Percentiles rank a stretch among this genome's conserved stretches.
phyloP scores from a whole-genome alignment of 2,329 filamentous ascomycete species.

The Trichoderma atrobrunneum region DNA sequence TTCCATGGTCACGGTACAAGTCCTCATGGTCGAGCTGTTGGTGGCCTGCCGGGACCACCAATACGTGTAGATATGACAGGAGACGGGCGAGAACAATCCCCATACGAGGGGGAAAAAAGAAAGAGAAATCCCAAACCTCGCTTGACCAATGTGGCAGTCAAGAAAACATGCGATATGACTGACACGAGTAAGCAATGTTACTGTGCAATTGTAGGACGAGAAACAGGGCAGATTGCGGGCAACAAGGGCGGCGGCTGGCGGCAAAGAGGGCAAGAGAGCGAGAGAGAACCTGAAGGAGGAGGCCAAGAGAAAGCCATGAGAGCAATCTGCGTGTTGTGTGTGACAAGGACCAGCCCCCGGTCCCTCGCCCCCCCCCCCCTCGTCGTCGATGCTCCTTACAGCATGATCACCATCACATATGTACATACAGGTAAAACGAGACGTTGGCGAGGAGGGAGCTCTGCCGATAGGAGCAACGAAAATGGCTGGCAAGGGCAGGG shows the following conservation, averaged over 20 bases:
- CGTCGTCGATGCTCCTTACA: conserved; percentile 16
- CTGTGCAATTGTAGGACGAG: not conserved
- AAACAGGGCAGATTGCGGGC: not conserved
- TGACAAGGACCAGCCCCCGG: not conserved
- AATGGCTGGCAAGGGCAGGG: conserved; percentile 2
- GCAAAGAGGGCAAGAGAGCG: not conserved
- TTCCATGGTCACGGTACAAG: conserved; percentile 6
- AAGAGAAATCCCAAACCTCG: not conserved
- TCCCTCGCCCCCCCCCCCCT: not conserved
- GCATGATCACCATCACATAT: conserved; percentile 19
- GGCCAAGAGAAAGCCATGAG: not conserved
- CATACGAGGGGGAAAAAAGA: not conserved
- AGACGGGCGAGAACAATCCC: not conserved
- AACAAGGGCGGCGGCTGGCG: not conserved
- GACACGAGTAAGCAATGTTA: not conserved
- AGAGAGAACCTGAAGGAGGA: not conserved
- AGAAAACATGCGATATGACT: not conserved
- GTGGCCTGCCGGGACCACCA: not conserved
- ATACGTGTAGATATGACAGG: not conserved
- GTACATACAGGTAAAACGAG: not conserved
- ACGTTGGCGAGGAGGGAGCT: conserved; percentile 13
- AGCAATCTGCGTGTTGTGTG: not conserved
- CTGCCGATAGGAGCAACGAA: conserved; percentile 18
- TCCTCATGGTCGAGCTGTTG: not conserved
- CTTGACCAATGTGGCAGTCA: not conserved